Base-by-base conservation (phyloP, 202 grass and related monocot species). In the Musa balbisiana region DNA sequence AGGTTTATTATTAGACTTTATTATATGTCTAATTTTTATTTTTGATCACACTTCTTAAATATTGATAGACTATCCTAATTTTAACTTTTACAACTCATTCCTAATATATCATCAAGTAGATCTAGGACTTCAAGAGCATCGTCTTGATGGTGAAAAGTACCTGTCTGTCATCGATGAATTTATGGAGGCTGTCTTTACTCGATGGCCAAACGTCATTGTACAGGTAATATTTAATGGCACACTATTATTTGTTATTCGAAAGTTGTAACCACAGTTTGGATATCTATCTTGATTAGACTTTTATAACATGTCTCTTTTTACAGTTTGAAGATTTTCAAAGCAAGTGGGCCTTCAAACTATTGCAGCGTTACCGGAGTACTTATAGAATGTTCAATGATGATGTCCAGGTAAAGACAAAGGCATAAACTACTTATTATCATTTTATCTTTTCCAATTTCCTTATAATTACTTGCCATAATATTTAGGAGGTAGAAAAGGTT, bases 371-470 rank as follows among this genome's bases (percentile, higher is more conserved):
- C 64, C 89, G 95, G 82, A 94, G 85, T 71, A 94, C 73, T 50
- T 98, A 94, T 63, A 91, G 95, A 70, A 98, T 98, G 94, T 98
- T 98, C 78, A 98, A 98, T 85, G 94, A 98, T 78, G 94, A 98
- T 91, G 94, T 98, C 55, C 94, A 98, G 91, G 94, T 98, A 71
- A 82, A 77, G 54, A 65, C 49, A 86, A 73, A 71, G 76, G 20
- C 51, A 1, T 74, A 77, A 10, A 26, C 13, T 33, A 65, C 33
- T 73, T 80, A 1, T 1, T 64, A 24, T 43, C 62, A 78, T 51
- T 76, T 11, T 11, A 64, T 6, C 1, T 77, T 64, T 51, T 22
- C 8, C 43, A 77, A 66, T 53, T 17, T 50, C 2, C 10, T 77
- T 49, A 51, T 9, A 17, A 8, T 65, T 65, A 19, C 67, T 51